These are phyloP conservation scores for Isoetes taiwanensis DNA, from an alignment of 75 land plant species.

Conservation along the genomic window DNA sequence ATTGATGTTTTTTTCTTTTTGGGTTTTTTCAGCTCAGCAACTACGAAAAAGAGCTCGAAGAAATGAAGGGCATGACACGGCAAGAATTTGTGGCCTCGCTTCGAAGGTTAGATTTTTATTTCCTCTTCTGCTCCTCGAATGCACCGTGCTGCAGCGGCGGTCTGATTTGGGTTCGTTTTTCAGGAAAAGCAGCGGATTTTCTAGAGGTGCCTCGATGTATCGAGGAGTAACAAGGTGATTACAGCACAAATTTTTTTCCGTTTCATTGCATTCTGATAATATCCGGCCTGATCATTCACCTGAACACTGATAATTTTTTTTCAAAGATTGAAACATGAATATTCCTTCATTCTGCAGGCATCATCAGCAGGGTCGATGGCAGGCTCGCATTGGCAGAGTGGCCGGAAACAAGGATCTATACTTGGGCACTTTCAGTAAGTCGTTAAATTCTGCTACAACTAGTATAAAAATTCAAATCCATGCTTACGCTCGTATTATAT, in stretches of 20 bases:
- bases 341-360: conserved; percentile 23
- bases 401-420: conserved; percentile 57
- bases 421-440: conserved; percentile 50
- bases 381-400: conserved; percentile 49
- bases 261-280: neutral
- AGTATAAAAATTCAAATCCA: neutral
- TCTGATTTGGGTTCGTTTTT: neutral
- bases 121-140: neutral
- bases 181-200: conserved; percentile 89
- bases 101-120: conserved; percentile 29
- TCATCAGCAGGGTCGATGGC: conserved; percentile 58
- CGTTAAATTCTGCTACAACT: neutral
- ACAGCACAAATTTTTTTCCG: neutral
- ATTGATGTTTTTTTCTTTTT: too few species aligned
- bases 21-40: conserved; percentile 8
- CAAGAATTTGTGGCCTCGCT: conserved; percentile 72
- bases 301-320: neutral
- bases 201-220: conserved; percentile 75
- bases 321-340: neutral
- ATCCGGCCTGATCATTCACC: neutral
- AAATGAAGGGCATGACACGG: conserved; percentile 64
- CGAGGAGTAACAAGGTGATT: conserved; percentile 72
- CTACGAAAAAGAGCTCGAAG: conserved; percentile 56
- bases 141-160: neutral
- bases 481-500: neutral